Base-by-base conservation (phyloP, 2,329 filamentous ascomycete genomes). In the Mycogone perniciosa region DNA sequence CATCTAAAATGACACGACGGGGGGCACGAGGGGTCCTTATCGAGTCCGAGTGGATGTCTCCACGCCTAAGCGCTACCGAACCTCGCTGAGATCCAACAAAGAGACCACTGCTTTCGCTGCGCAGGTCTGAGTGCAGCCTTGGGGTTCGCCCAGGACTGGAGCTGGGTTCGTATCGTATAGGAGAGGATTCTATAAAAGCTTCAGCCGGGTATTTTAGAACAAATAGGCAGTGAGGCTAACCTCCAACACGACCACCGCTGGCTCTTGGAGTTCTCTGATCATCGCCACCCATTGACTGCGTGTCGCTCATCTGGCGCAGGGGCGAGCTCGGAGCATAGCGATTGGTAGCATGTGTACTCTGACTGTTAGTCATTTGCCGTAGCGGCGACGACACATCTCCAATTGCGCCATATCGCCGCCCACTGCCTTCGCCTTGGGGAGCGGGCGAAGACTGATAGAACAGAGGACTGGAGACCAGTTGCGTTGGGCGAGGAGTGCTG, bases 121-220 rank as follows among this genome's bases (percentile, higher is more conserved):
- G 82, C 54, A 89, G 75, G 64, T 92, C 84, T 47, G 87, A 85
- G 57, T 85, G 82, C 44, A 79, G 75, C 56, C 79, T 71, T 51
- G 77, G 69, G 56, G 73, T 75, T 63, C 81, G 82, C n/a, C 82
- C 84, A 29, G 89, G 89, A 64, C 88, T 95, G 35, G 92, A 96
- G 68, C 89, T 96, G 34, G 89, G 84, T 51, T 89, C 88, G 66
- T 96, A 97, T 66, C 85, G 83, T 59, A 97, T 89, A 1, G 92
- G 92, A 1, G 92, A 97, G 0, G 92, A 97, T 63, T 91, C 92
- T 96, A 59, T 44, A 31, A 26, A 44, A 31, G 5, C n/a, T 29
- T 46, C 42, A 27, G 10, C 7, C 10, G 26, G 8, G n/a, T 20
- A 3, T 20, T 10, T 7, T 30, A 27, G 39, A 27, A 6, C n/a